Evolutionary conservation across 495 filamentous ascomycete species (phyloP).

Genomic region (Hypoxylon intermedium): DNA sequence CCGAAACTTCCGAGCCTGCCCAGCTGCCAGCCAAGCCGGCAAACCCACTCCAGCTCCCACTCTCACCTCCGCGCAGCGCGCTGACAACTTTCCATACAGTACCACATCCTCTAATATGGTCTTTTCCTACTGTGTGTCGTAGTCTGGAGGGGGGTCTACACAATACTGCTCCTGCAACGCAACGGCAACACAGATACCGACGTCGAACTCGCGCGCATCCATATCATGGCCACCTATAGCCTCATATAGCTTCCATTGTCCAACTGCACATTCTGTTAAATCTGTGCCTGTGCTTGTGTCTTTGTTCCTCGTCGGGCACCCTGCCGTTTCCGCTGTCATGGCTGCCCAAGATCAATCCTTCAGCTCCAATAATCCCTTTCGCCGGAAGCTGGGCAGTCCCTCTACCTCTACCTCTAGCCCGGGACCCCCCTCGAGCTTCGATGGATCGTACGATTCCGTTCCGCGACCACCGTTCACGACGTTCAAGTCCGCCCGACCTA

Average conservation of each 20-base stretch:
- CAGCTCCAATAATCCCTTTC: conserved; percentile 58
- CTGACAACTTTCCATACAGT: no score
- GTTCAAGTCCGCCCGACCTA: conserved; percentile 37
- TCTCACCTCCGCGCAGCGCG: background rate
- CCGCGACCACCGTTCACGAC: conserved; percentile 39
- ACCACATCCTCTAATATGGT: background rate
- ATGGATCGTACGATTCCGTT: conserved; percentile 21
- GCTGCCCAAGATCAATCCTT: conserved; percentile 41
- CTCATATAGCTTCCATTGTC: conserved; percentile 26
- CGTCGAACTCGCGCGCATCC: background rate
- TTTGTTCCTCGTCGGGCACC: background rate
- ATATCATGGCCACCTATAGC: conserved; percentile 40
- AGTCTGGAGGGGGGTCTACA: conserved; percentile 36
- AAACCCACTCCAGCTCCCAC: background rate
- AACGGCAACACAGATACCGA: no score
- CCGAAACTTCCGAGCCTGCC: no score
- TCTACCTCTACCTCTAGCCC: conserved; percentile 24
- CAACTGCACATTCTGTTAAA: conserved; percentile 16
- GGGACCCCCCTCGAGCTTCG: conserved; percentile 13
- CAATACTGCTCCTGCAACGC: background rate
- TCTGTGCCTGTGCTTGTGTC: conserved; percentile 10
- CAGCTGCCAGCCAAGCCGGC: background rate
- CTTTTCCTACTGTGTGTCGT: conserved; percentile 31
- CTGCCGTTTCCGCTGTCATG: conserved; percentile 27
- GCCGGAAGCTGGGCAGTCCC: conserved; percentile 44